Evolutionary conservation across 805 yeast species (phyloP), one percentile per base, ranked within the genome.

Genomic region (Saccharomyces kudriavzevii): DNA sequence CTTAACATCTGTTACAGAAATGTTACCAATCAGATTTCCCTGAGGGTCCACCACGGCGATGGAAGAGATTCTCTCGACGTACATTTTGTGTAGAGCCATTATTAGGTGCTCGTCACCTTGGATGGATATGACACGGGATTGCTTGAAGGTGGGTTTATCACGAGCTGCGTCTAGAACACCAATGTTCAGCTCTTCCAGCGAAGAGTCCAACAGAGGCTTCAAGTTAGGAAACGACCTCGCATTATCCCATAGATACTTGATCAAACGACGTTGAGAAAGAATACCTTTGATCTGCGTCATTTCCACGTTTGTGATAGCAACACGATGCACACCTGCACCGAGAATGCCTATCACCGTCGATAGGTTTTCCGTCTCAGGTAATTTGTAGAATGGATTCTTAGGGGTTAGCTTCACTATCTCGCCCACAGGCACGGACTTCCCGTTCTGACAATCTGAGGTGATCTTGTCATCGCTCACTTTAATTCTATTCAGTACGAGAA

Each of bases 281-380:
- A 92, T 82, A 52, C 97, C 98, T 2, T 85, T 81, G 50, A 90
- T 82, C 54, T 76, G 75, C 26, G 77, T 74, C 40, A 73, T 68
- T 47, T 73, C 74, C n/a, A 71, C 68, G 63, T 82, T 74, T 25
- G 84, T 77, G 54, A 91, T 87, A 13, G 97, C 96, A 28, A 91
- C 81, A 65, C 98, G 77, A 72, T 92, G 99, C 3, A 90, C 96
- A 17, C 98, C 99, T 45, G 86, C 80, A 11, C 97, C 97, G 55
- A 92, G 74, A 9, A 87, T 82, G 69, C 88, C 95, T 57, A 87
- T 87, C 1, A 88, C 97, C 4, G 81, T 77, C 45, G 83, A 76
- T 49, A 92, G 73, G 20, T 84, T 78, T 53, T 85, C 89, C 13
- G 75, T 62, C 60, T 87, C 89, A 48, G 81, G 78, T 54, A 94